Base-by-base conservation (phyloP, 257 asterid species). In the Nicotiana tomentosiformis region DNA sequence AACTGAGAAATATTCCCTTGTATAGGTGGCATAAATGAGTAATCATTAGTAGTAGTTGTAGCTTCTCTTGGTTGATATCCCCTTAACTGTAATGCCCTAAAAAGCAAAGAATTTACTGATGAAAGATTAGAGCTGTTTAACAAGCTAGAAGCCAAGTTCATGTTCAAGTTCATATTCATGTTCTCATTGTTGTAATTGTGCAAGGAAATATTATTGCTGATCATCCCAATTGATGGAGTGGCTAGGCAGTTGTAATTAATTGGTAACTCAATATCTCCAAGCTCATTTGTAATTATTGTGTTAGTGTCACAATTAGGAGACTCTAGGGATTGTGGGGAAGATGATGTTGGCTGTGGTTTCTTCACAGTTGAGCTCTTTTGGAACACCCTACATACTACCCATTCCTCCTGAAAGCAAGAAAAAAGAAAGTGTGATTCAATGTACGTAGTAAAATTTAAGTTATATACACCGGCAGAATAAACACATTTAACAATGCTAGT, bases 331-430 rank as follows among this genome's bases (percentile, higher is more conserved):
- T 88, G 89, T 7, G 94, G 93, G 1, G 96, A 90, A 1, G 93
- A 82, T 5, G 91, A 74, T 66, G 93, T 77, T 69, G 87, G 92
- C 8, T 89, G 94, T 20, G 89, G 88, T 68, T 89, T 88, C 91
- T 90, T 95, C 43, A 88, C 79, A 5, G 84, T 77, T 4, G 92
- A 56, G 30, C 91, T 93, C 93, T 95, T 95, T 58, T 90, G 95
- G 85, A 95, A 93, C 20, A 95, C 88, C 78, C 98, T 84, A 20
- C 98, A 93, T 0, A 95, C 96, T 7, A 93, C 96, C 98, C 98
- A 95, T 82, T 95, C 98, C 64, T 92, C 98, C 96, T 94, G 91
- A 12, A 35, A n/a, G 11, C 18, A 26, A 20, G 56, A 39, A 11
- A n/a, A 17, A 56, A 14, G 6, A 67, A n/a, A 20, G 53, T 10